phyloP scores from a whole-genome alignment of 345 rosid genomes.

The Euphorbia tirucalli region DNA sequence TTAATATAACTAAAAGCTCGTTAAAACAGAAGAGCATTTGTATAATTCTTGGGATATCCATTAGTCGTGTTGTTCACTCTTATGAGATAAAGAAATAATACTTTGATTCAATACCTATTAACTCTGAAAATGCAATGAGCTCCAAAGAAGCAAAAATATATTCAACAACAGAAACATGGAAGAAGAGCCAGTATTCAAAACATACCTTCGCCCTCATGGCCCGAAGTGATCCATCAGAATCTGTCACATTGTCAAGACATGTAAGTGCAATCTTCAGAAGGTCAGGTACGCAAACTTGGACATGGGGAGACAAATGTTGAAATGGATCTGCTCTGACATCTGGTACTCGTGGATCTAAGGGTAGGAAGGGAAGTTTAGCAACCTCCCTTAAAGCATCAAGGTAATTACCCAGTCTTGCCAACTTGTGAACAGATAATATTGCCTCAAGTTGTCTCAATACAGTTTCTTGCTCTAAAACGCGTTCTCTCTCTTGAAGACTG shows the following conservation, averaged over 20 bases:
- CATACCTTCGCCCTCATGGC: conserved; percentile 91
- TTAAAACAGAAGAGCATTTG: too few species aligned
- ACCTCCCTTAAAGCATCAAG: conserved; percentile 88
- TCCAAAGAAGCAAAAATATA: neutral
- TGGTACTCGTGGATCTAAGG: conserved; percentile 79
- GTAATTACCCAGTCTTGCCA: conserved; percentile 62
- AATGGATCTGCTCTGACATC: conserved; percentile 48
- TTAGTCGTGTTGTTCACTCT: too few species aligned
- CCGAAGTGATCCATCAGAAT: conserved; percentile 84
- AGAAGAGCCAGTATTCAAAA: neutral
- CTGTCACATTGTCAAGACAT: conserved; percentile 81
- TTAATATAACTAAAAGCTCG: too few species aligned
- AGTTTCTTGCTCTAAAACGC: conserved; percentile 79
- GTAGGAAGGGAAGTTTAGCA: conserved; percentile 84
- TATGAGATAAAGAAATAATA: too few species aligned
- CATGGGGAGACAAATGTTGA: conserved; percentile 74
- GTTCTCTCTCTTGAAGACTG: conserved; percentile 83
- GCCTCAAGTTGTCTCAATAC: conserved; percentile 97
- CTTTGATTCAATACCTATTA: too few species aligned
- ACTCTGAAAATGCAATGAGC: too few species aligned
- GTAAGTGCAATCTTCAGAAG: conserved; percentile 76
- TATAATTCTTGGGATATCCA: too few species aligned
- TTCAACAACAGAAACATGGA: neutral
- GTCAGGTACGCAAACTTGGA: conserved; percentile 87
- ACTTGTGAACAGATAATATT: conserved; percentile 67